Conservation (phyloP, 1,284 basidiomycete species). For the Ustilago loliicola region DNA sequence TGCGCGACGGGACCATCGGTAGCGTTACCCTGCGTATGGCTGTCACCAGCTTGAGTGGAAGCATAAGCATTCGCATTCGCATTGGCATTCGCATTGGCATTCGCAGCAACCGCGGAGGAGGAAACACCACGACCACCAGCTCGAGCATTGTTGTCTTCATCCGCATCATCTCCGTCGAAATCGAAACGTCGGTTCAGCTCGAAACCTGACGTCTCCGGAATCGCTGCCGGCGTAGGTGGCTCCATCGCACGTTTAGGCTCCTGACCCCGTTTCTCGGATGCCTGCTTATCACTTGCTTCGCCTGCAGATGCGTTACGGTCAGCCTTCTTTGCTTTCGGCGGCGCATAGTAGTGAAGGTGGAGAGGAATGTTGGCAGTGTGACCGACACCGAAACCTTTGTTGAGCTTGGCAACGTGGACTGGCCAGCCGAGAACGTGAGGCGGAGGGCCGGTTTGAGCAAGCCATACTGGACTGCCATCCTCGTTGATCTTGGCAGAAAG, state of each 20-base stretch:
- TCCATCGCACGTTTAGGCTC: slow-evolving; percentile 16
- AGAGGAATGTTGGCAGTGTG: slow-evolving; percentile 50
- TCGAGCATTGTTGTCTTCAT: slow-evolving; percentile 25
- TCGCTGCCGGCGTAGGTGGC: slow-evolving; percentile 31
- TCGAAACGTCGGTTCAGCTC: slow-evolving; percentile 43
- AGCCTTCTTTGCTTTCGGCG: slow-evolving; percentile 40
- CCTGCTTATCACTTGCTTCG: slow-evolving; percentile 20
- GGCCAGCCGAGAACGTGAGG: slow-evolving; percentile 65
- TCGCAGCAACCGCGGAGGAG: not conserved
- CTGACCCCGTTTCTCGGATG: slow-evolving; percentile 11
- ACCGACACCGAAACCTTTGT: slow-evolving; percentile 50
- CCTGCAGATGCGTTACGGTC: not conserved
- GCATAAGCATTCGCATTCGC: not conserved
- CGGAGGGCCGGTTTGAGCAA: slow-evolving; percentile 53
- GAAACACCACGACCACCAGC: slow-evolving; percentile 6
- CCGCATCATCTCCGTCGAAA: slow-evolving; percentile 32
- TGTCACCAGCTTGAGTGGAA: not conserved
- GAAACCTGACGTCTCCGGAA: slow-evolving; percentile 50
- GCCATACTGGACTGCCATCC: slow-evolving; percentile 21
- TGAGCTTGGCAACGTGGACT: slow-evolving; percentile 55
- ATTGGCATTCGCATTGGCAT: not conserved
- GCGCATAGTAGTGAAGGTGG: slow-evolving; percentile 54
- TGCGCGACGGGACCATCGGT: not conserved
- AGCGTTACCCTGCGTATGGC: not conserved
- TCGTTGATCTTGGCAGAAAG: slow-evolving; percentile 13